These are phyloP conservation scores for Aphanomyces invadans DNA, from an alignment of 352 stramenopile genomes.

Conservation along the genomic window DNA sequence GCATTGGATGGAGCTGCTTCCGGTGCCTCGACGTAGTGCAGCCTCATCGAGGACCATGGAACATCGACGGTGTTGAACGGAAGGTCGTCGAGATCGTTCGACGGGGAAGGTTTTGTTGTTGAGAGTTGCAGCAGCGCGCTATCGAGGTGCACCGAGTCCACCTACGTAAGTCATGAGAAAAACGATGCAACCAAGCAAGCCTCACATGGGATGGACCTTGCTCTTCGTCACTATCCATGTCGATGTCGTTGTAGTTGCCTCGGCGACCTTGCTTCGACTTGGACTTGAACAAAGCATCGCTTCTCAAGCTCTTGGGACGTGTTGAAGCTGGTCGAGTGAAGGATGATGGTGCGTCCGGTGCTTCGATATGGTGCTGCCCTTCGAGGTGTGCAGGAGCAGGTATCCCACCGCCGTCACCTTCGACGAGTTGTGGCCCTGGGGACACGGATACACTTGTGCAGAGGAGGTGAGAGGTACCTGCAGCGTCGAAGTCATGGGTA, in stretches of 20 bases:
- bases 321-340: conserved; percentile 1
- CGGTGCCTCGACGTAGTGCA: too few relatives aligned
- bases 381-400: not conserved
- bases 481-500: not conserved
- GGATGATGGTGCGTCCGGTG: not conserved
- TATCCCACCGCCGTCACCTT: not conserved
- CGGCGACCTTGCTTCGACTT: conserved; percentile 24
- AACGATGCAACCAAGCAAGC: not conserved
- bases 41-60: not conserved
- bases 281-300: conserved; percentile 1
- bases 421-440: not conserved
- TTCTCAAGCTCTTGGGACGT: not conserved
- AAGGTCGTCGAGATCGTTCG: conserved; percentile 14
- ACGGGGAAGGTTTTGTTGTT: not conserved
- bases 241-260: conserved; percentile 22
- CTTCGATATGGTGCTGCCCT: not conserved
- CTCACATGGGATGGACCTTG: not conserved
- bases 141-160: not conserved
- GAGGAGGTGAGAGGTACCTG: too few relatives aligned
- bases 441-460: too few relatives aligned
- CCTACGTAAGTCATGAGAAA: not conserved
- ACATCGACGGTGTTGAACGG: not conserved
- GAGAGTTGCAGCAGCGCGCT: not conserved
- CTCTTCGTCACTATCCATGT: conserved; percentile 28
- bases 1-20: not conserved